Evolutionary conservation across 1,139 yeast species (phyloP).

Genomic region (Diutina scorzettiae): DNA sequence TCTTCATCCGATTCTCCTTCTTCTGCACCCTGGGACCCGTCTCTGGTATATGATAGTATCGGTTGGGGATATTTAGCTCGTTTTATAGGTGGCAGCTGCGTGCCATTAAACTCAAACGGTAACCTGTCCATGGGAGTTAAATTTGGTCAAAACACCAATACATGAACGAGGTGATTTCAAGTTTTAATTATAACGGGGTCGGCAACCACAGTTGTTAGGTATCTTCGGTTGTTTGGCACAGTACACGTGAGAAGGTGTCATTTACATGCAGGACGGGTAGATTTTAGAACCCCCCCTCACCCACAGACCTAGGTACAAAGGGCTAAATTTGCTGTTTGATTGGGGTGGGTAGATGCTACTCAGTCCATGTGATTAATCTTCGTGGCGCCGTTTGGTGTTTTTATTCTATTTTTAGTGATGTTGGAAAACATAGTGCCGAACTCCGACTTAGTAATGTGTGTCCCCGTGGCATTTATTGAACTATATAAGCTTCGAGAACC

Average conservation of each 20-base stretch:
- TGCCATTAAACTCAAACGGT: conserved; percentile 2
- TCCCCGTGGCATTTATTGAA: too few species aligned
- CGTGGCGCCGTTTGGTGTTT: too few species aligned
- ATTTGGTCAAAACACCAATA: background rate
- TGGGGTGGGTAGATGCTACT: too few species aligned
- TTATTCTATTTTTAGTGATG: too few species aligned
- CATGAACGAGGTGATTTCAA: background rate
- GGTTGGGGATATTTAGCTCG: conserved; percentile 4
- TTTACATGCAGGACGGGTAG: background rate
- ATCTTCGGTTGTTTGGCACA: background rate
- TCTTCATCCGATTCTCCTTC: conserved; percentile 21
- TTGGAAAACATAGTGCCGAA: too few species aligned
- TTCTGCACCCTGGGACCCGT: background rate
- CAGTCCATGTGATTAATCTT: too few species aligned
- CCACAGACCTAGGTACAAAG: too few species aligned
- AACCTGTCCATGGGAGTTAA: conserved; percentile 2
- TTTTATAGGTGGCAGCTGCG: conserved; percentile 2
- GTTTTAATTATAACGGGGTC: background rate
- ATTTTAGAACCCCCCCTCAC: too few species aligned
- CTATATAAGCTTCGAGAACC: too few species aligned
- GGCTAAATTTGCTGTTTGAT: too few species aligned
- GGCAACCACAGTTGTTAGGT: background rate
- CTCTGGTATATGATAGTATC: background rate
- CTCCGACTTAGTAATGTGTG: too few species aligned
- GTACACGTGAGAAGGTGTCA: background rate